Base-by-base conservation (phyloP, 371 early-diverging fungal genomes). In the Syncephalastrum contaminatum region DNA sequence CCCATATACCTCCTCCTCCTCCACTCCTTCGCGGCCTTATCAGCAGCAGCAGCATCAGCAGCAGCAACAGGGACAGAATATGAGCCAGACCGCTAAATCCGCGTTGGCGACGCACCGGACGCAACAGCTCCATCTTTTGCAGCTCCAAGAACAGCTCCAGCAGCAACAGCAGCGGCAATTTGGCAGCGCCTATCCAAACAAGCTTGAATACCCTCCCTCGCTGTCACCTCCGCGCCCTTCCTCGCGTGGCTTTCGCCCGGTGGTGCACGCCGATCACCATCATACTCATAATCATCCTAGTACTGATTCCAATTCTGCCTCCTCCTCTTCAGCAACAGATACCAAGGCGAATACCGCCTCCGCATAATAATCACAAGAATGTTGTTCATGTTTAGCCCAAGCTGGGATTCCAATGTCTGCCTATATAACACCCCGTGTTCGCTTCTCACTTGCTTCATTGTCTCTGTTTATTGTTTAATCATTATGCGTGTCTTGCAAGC, bases 1-100 rank as follows among this genome's bases (percentile, higher is more conserved):
- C 20, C 62, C 72, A 63, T 87, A 87, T 59, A 91, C 93, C 51
- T 87, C 84, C 75, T 83, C 83, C 4, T 5, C 13, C 30, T 39
- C 53, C 40, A 14, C 40, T 10, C 48, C 20, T 39, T 30, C 43
- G 1, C 44, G 44, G 13, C 41, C 8, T 19, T 27, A 46, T 24
- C 42, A 56, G n/a, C 52, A 48, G 7, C 25, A 25, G 25, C 25
- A 25, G 43, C 47, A n/a, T n/a, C 62, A 30, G 51, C 47, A 44
- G 56, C 56, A 6, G 50, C 62, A 2, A 56, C 30, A 30, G 8
- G 5, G 7, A 3, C 36, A 30, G 36, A 30, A 8, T 30, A 30
- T 30, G 36, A 30, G 36, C 12, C 36, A 30, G 36, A 30, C 36
- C 0, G 36, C 36, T 12, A 30, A 30, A 30, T 30, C 62, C 16